A percentile compares a stretch with the other conserved stretches of the same genome.
Evolutionary conservation across 2,329 filamentous ascomycete species (phyloP).

Genomic region (Lasiodiplodia sp.): DNA sequence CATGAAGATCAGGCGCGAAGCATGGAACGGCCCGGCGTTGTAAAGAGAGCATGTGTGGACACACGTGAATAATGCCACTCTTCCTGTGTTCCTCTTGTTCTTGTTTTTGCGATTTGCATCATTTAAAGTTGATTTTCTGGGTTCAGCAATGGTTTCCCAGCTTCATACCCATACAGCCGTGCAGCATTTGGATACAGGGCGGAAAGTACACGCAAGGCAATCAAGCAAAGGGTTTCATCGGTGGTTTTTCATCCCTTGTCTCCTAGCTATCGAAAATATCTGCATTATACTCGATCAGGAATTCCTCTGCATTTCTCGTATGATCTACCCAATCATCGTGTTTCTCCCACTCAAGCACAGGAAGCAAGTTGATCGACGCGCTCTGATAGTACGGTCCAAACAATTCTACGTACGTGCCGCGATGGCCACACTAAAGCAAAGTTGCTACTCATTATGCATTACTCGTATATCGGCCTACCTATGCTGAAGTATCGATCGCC

Average conservation of each 20-base stretch:
- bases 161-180: slow-evolving; percentile 6
- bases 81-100: neutral
- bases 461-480: neutral
- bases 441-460: neutral
- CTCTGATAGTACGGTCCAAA: no score
- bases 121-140: neutral
- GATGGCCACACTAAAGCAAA: neutral
- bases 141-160: neutral
- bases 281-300: neutral
- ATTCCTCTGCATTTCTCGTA: no score
- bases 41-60: neutral
- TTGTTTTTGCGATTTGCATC: neutral
- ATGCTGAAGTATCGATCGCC: neutral
- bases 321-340: no score
- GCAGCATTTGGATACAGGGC: neutral
- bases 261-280: neutral
- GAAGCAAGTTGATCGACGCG: no score
- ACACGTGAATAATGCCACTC: neutral
- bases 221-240: neutral
- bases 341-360: no score
- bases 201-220: neutral
- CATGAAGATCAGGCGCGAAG: slow-evolving; percentile 79
- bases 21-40: slow-evolving; percentile 61
- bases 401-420: no score
- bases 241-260: neutral